Percentiles rank a stretch among this genome's conserved stretches.
Conservation (phyloP, 148 eudicot species). For the Nepenthes mirabilis region DNA sequence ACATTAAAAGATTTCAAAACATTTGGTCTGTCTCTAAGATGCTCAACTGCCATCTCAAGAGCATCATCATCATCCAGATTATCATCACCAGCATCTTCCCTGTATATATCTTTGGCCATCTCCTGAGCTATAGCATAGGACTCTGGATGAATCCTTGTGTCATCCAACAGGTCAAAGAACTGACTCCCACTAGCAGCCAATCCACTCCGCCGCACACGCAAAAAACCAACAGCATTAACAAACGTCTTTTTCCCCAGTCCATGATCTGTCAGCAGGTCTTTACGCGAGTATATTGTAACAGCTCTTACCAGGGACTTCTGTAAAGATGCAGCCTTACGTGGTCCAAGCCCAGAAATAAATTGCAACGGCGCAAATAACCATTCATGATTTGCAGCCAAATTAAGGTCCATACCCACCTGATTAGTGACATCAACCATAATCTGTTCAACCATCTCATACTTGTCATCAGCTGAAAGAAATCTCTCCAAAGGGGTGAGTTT, state of each 20-base stretch:
- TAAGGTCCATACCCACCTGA: slow-evolving; percentile 92
- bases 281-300: slow-evolving; percentile 62
- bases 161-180: slow-evolving; percentile 84
- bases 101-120: slow-evolving; percentile 80
- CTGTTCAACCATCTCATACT: slow-evolving; percentile 88
- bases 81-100: slow-evolving; percentile 49
- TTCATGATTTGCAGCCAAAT: slow-evolving; percentile 87
- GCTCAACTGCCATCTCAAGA: slow-evolving; percentile 81
- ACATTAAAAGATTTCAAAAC: slow-evolving; percentile 49
- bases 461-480: slow-evolving; percentile 84
- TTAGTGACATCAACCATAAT: slow-evolving; percentile 94
- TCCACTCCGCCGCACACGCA: slow-evolving; percentile 88
- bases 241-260: slow-evolving; percentile 87
- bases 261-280: slow-evolving; percentile 64
- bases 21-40: slow-evolving; percentile 75
- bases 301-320: slow-evolving; percentile 77
- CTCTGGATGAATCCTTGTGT: slow-evolving; percentile 97
- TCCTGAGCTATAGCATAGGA: slow-evolving; percentile 90
- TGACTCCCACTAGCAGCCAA: slow-evolving; percentile 70
- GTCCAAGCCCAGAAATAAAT: slow-evolving; percentile 96
- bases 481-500: slow-evolving; percentile 72
- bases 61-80: slow-evolving; percentile 72
- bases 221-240: slow-evolving; percentile 84
- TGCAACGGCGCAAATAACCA: slow-evolving; percentile 91
- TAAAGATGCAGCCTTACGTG: slow-evolving; percentile 83